Base-by-base conservation (phyloP, 352 stramenopile species). In the Phytophthora chlamydospora region DNA sequence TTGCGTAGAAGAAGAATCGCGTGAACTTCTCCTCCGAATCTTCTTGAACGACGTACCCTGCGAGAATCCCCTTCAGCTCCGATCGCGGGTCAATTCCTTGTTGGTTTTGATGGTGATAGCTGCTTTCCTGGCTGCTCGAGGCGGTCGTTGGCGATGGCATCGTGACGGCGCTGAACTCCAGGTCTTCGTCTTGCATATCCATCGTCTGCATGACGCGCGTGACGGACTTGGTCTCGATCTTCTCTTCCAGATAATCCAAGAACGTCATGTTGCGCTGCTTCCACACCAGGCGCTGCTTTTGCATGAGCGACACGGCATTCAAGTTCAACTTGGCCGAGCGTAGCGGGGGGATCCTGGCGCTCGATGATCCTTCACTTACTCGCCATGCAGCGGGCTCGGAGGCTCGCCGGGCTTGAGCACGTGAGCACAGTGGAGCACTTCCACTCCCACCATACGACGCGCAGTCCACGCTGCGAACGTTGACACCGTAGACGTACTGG, bases 121-220 rank as follows among this genome's bases (percentile, higher is more conserved):
- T 52, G 10, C 35, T 24, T 43, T 74, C 63, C 4, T 69, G 43
- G 33, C 53, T 64, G 29, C 53, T 72, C 1, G 63, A 72, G 1
- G 38, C 55, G 31, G 54, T 47, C 4, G 55, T 69, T 1, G 71
- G 66, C 7, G 67, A 69, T 16, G 51, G 56, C 55, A 65, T 51
- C 17, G 56, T 58, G 2, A 62, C 60, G 16, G 67, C 66, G 10
- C 45, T 63, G 17, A 62, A 66, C 12, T 80, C 66, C 6, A 78
- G 27, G 9, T 79, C 60, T 56, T 78, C 58, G 6, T 71, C 57
- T 17, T 64, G 21, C 39, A 68, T 55, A 61, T 83, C 73, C 47
- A 88, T 62, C 14, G 78, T 86, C 61, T 84, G 75, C 38, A 90
- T 76, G 48, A 90, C 81, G 19, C 81, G 75, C 9, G 80, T 86